Conservation (phyloP, 352 stramenopile species). For the Phytophthora syringae region DNA sequence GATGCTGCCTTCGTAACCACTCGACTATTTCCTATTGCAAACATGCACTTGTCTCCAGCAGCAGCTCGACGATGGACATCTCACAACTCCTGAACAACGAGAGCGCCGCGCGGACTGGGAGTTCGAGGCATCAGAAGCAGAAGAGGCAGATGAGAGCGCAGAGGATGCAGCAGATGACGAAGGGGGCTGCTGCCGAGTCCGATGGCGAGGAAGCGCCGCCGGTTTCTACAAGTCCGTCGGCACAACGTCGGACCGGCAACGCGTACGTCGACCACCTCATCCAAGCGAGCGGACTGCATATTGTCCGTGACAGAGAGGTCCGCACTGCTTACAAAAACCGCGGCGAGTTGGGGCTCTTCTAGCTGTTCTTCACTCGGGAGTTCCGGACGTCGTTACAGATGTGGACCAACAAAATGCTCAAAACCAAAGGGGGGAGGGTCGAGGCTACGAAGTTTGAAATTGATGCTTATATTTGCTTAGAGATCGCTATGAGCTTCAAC, state of each 20-base stretch:
- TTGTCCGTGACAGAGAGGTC: no score
- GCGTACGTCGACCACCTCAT: no score
- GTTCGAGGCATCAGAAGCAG: not conserved
- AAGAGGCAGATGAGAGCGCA: not conserved
- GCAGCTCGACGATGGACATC: not conserved
- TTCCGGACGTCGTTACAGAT: no score
- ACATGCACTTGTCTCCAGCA: not conserved
- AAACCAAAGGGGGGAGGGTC: no score
- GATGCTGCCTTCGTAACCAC: not conserved
- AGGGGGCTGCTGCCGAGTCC: no score
- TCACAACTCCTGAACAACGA: not conserved
- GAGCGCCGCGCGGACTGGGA: not conserved
- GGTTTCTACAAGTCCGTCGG: no score
- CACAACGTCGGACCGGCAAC: no score
- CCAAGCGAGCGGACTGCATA: not conserved
- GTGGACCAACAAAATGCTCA: no score
- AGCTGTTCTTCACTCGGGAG: no score
- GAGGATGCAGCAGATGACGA: not conserved
- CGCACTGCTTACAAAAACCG: no score
- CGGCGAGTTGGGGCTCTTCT: not conserved
- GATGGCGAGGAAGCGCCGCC: no score
- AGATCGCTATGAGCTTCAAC: not conserved
- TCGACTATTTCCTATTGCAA: not conserved
- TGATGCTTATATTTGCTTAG: conserved; percentile 8
- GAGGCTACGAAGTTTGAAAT: conserved; percentile 3